Evolutionary conservation across 2,329 filamentous ascomycete species (phyloP).

Genomic region (Pseudogymnoascus sp.): DNA sequence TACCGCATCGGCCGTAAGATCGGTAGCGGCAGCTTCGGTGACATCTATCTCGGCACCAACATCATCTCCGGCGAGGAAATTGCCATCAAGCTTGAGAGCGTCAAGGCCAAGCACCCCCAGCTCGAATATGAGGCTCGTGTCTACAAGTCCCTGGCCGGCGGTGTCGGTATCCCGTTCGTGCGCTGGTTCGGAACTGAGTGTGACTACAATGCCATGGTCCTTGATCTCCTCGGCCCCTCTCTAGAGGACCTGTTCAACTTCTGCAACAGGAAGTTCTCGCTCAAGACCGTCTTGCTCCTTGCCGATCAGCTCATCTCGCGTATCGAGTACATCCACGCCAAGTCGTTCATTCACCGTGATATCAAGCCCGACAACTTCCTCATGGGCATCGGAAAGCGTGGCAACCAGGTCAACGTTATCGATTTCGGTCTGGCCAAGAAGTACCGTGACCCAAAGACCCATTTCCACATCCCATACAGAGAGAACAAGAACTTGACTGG

Average conservation of each 20-base stretch:
- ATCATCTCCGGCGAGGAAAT: slow-evolving; percentile 99
- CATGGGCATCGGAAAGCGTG: slow-evolving; percentile 98
- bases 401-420: slow-evolving; percentile 99
- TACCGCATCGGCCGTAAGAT: slow-evolving; percentile 99
- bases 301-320: slow-evolving; percentile 98
- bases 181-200: slow-evolving; percentile 99
- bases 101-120: slow-evolving; percentile 99
- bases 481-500: slow-evolving; percentile 99
- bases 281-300: slow-evolving; percentile 94
- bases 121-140: slow-evolving; percentile 98
- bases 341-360: slow-evolving; percentile 98
- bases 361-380: slow-evolving; percentile 99
- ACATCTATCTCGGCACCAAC: slow-evolving; percentile 98
- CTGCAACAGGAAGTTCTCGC: slow-evolving; percentile 98
- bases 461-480: slow-evolving; percentile 98
- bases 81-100: slow-evolving; percentile 98
- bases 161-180: slow-evolving; percentile 96
- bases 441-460: slow-evolving; percentile 98
- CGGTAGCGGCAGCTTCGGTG: slow-evolving; percentile 93
- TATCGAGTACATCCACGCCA: slow-evolving; percentile 99
- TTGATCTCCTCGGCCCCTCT: slow-evolving; percentile 90
- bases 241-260: slow-evolving; percentile 99
- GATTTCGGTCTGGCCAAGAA: slow-evolving; percentile 99
- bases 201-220: slow-evolving; percentile 99
- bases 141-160: slow-evolving; percentile 82